Conservation (phyloP, 1,284 basidiomycete genomes). For the Ganoderma lucidum region DNA sequence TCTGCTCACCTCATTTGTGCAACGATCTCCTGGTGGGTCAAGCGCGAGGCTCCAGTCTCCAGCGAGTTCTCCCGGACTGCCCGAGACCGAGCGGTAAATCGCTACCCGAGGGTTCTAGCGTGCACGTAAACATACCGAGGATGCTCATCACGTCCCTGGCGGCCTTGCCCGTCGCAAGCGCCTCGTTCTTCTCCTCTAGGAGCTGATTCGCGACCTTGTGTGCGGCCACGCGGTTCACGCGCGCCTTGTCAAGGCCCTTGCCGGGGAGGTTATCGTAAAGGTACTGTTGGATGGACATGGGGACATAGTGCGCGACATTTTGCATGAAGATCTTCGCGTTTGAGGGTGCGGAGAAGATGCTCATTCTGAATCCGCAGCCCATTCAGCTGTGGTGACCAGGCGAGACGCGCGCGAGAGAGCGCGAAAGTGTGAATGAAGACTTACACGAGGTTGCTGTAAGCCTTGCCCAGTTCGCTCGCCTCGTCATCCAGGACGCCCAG, state of each 20-base stretch:
- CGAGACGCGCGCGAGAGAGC: not conserved
- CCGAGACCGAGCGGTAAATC: not conserved
- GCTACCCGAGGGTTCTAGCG: not conserved
- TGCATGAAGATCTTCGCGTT: slow-evolving; percentile 36
- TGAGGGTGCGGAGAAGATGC: slow-evolving; percentile 35
- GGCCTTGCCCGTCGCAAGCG: slow-evolving; percentile 40
- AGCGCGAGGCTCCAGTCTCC: slow-evolving; percentile 49
- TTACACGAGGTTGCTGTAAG: slow-evolving; percentile 44
- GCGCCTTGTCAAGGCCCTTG: slow-evolving; percentile 46
- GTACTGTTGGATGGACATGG: slow-evolving; percentile 45
- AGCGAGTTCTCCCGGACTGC: slow-evolving; percentile 63
- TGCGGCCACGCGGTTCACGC: slow-evolving; percentile 47
- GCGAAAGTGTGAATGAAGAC: slow-evolving; percentile 10
- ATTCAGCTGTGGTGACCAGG: not conserved
- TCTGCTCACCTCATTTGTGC: slow-evolving; percentile 57
- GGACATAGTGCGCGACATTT: slow-evolving; percentile 38
- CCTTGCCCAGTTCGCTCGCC: slow-evolving; percentile 39
- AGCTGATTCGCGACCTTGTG: slow-evolving; percentile 51
- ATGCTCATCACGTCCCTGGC: slow-evolving; percentile 52
- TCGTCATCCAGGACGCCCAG: slow-evolving; percentile 41
- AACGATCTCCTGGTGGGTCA: slow-evolving; percentile 60
- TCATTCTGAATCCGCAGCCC: slow-evolving; percentile 21
- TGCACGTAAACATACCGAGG: slow-evolving; percentile 42
- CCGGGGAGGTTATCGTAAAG: slow-evolving; percentile 46
- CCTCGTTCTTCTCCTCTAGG: slow-evolving; percentile 49